Conservation (phyloP, 2,329 filamentous ascomycete species). For the Aspergillus puulaauensis region DNA sequence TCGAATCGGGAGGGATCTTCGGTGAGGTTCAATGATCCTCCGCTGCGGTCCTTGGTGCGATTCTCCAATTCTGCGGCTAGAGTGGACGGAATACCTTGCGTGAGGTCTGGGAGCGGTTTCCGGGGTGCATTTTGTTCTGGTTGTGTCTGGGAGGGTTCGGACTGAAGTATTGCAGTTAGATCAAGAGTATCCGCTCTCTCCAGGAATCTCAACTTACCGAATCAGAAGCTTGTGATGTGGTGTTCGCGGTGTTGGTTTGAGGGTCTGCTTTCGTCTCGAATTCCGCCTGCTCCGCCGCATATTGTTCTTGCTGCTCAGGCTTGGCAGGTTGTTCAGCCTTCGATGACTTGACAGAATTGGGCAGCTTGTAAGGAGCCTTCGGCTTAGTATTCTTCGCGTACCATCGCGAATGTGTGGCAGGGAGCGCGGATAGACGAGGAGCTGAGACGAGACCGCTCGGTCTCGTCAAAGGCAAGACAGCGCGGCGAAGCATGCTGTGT, state of each 20-base stretch:
- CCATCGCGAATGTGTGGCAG: slow-evolving; percentile 36
- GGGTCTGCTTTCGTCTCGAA: slow-evolving; percentile 36
- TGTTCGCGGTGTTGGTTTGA: slow-evolving; percentile 31
- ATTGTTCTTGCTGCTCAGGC: slow-evolving; percentile 25
- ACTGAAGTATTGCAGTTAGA: slow-evolving; percentile 27
- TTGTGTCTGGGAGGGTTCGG: slow-evolving; percentile 37
- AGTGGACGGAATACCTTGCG: slow-evolving; percentile 91
- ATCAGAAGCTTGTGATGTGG: slow-evolving; percentile 26
- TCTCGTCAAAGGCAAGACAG: slow-evolving; percentile 46
- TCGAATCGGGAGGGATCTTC: slow-evolving; percentile 50
- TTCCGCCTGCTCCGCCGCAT: slow-evolving; percentile 39
- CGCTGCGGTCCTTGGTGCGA: slow-evolving; percentile 39
- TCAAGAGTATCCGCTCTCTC: not conserved
- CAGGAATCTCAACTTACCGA: slow-evolving; percentile 25
- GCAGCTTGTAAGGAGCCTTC: slow-evolving; percentile 35
- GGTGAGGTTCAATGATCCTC: slow-evolving; percentile 50
- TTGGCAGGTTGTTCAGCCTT: slow-evolving; percentile 27
- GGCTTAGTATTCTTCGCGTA: slow-evolving; percentile 40
- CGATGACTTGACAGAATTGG: slow-evolving; percentile 30
- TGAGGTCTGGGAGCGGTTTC: slow-evolving; percentile 80
- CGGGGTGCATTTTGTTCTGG: slow-evolving; percentile 43
- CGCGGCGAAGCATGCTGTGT: slow-evolving; percentile 46
- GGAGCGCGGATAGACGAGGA: slow-evolving; percentile 33
- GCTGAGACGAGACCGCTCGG: slow-evolving; percentile 37
- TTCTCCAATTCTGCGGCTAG: slow-evolving; percentile 70